Percentiles rank a stretch among this genome's conserved stretches.
Conservation (phyloP, 179 eudicot genomes). For the Silene vulgaris region DNA sequence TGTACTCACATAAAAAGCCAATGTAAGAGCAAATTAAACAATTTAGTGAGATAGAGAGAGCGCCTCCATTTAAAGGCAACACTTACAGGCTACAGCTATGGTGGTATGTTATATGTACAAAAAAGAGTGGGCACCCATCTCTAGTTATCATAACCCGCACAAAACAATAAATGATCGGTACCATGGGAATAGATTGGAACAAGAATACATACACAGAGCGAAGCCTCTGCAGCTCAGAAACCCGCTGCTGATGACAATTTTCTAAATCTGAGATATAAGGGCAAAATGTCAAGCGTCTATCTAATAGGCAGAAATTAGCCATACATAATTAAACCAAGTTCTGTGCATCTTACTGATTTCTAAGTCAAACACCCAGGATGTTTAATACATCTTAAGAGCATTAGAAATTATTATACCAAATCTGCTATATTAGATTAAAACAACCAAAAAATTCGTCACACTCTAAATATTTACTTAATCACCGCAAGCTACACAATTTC, state of each 20-base stretch:
- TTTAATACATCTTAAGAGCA: neutral
- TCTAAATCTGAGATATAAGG: slow-evolving; percentile 49
- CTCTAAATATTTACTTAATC: neutral
- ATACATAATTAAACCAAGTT: neutral
- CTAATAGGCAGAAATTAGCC: neutral
- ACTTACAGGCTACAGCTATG: neutral
- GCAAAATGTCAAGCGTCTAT: slow-evolving; percentile 19
- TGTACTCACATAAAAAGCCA: neutral
- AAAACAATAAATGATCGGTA: neutral
- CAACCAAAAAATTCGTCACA: neutral
- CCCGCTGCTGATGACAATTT: slow-evolving; percentile 87
- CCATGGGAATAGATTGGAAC: neutral
- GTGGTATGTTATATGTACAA: neutral
- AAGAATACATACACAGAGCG: slow-evolving; percentile 74
- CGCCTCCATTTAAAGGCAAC: neutral
- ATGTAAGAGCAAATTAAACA: neutral
- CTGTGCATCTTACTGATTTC: neutral
- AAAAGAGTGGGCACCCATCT: neutral
- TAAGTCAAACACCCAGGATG: neutral
- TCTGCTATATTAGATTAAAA: neutral
- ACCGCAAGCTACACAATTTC: neutral
- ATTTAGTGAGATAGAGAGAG: neutral
- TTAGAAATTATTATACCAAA: neutral
- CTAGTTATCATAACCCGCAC: slow-evolving; percentile 2
- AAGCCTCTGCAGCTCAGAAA: slow-evolving; percentile 91